Base-by-base conservation (phyloP, 2,329 filamentous ascomycete species). In the Penicillium sclerotiorum region DNA sequence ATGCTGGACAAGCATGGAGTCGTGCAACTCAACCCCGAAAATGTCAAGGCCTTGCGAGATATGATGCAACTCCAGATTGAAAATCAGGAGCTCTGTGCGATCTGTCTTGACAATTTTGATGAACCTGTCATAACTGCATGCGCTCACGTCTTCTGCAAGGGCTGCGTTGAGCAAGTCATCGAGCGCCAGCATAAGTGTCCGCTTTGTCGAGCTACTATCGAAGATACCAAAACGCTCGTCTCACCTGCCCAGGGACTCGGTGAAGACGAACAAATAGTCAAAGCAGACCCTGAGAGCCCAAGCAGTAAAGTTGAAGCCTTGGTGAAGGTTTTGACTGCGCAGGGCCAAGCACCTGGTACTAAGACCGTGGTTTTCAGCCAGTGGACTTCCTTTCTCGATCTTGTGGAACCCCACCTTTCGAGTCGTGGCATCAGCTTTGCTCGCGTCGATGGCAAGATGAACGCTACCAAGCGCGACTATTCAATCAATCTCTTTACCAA, bases 261-360 rank as follows among this genome's bases (percentile, higher is more conserved):
- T 15, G 79, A 79, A 56, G 66, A 74, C 48, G 70, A 72, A 5
- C 64, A 75, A 2, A 74, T 77, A 20, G 70, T 75, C 2, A 75
- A 78, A 20, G 80, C 84, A 5, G 83, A 92, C 58, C 73, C 80
- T 0, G 78, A 86, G 30, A 81, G 80, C 11, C 85, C 85, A 58
- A 92, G 88, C 67, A 91, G 87, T 57, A 96, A 96, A 72, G 90
- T 92, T 3, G 86, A 92, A 59, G 86, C 88, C 0, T 75, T 95
- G 12, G 73, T 94, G 52, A 83, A 86, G 54, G 89, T 96, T 50
- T 73, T 95, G 2, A 80, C 80, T 23, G 89, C 89, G 0, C 86
- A 85, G 3, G 78, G 86, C 12, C 85, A 89, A 33, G 64, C 65
- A 70, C 78, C 8, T 70, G 80, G 78, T 1, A 87, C 90, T 63